Evolutionary conservation across 2,329 filamentous ascomycete species (phyloP), one percentile per base, ranked within the genome.

Genomic region (Tolypocladium amazonense): DNA sequence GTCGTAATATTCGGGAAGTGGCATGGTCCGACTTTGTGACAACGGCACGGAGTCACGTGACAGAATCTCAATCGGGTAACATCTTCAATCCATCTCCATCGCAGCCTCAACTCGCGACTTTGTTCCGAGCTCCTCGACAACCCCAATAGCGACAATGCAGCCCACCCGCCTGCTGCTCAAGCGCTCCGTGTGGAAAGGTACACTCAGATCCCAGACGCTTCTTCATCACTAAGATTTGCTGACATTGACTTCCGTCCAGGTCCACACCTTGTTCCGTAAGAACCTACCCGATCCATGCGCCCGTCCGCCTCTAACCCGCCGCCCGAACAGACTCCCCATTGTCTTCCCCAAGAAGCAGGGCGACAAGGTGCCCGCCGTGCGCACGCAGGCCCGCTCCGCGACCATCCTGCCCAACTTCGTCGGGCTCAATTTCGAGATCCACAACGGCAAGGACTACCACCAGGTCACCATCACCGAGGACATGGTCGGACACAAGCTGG

Each of bases 401-500:
- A 96, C 92, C 7, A 94, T 97, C 68, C 81, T 96, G 60, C 92
- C 92, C 63, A 95, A 89, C 75, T 96, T 96, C 72, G 90, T 97
- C 58, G 92, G 92, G 18, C 78, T 96, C 68, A 87, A 86, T 72
- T 97, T 97, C 74, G 88, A 92, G 75, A 84, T 97, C 61, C 88
- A 97, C 78, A 96, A 96, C 73, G 92, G 92, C 69, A 96, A 94
- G 78, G 83, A 82, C 38, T 96, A 96, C 75, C 77, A 88, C 67
- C 89, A 94, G 66, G 81, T 96, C 59, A 82, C 81, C 65, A 89
- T 97, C 64, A 96, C 92, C 20, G 92, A 96, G 73, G 90, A 96
- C 70, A 97, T 97, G 92, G 92, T 97, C 56, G 92, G 92, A 58
- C 89, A 94, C 75, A 97, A 96, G 77, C 81, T 97, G 66, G 92